phyloP scores from a whole-genome alignment of 2,329 filamentous ascomycete genomes.

The Ophiostoma pallidulum region DNA sequence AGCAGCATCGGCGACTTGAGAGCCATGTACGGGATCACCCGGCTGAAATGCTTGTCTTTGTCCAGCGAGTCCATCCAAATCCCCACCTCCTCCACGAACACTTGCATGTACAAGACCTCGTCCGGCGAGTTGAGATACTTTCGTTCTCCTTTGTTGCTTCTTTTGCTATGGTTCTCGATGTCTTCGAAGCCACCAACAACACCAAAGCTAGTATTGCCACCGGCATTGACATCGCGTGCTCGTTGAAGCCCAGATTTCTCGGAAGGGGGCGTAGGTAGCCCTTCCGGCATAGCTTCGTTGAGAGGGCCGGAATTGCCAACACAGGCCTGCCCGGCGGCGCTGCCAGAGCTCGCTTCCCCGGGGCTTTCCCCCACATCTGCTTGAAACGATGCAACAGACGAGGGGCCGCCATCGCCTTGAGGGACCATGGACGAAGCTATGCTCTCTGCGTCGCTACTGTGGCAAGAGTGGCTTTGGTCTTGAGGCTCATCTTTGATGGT shows the following conservation, averaged over 20 bases:
- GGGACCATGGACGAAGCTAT: conserved; percentile 30
- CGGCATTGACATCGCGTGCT: not conserved
- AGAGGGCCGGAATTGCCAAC: not conserved
- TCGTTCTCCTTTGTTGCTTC: conserved; percentile 27
- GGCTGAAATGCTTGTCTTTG: conserved; percentile 74
- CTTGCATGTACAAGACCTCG: conserved; percentile 81
- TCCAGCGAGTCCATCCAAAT: conserved; percentile 94
- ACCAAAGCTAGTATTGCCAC: not conserved
- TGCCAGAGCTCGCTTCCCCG: conserved; percentile 16
- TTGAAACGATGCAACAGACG: conserved; percentile 19
- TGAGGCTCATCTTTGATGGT: conserved; percentile 21
- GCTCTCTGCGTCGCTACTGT: conserved; percentile 30
- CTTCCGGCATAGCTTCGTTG: conserved; percentile 17
- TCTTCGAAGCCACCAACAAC: not conserved
- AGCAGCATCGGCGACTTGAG: conserved; percentile 78
- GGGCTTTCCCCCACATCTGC: conserved; percentile 14
- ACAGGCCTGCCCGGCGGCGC: not conserved
- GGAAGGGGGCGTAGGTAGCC: conserved; percentile 32
- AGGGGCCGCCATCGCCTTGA: conserved; percentile 25
- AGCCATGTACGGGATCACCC: conserved; percentile 72
- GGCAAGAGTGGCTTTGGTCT: conserved; percentile 22
- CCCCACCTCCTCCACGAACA: conserved; percentile 83
- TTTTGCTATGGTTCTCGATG: not conserved
- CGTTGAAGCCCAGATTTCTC: conserved; percentile 23
- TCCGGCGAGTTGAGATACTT: conserved; percentile 65